phyloP scores from a whole-genome alignment of 176 grass and related monocot genomes.

The Typha latifolia region DNA sequence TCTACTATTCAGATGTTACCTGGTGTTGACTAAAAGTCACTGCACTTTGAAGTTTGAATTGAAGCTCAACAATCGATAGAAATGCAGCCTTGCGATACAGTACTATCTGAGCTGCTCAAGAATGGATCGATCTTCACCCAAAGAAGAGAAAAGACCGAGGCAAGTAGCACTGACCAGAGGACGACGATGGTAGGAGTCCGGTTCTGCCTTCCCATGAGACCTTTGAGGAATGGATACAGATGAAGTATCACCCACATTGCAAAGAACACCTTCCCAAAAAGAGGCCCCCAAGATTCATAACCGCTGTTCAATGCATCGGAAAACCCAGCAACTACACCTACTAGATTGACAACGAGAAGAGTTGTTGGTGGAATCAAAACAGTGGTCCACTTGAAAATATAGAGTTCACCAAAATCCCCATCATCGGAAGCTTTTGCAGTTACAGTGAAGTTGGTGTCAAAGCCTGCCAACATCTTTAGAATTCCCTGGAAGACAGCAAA shows the following conservation, averaged over 20 bases:
- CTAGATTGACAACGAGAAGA: slow-evolving; percentile 81
- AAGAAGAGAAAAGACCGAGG: slow-evolving; percentile 87
- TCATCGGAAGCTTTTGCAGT: slow-evolving; percentile 73
- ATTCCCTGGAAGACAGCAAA: slow-evolving; percentile 97
- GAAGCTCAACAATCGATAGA: slow-evolving; percentile 54
- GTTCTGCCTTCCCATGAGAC: slow-evolving; percentile 95
- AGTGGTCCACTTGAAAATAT: slow-evolving; percentile 96
- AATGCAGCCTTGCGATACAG: slow-evolving; percentile 32
- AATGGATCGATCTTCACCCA: slow-evolving; percentile 98
- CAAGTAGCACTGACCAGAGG: slow-evolving; percentile 84
- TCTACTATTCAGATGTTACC: no score
- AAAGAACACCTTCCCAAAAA: slow-evolving; percentile 99
- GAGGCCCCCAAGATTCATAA: slow-evolving; percentile 87
- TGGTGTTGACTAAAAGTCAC: no score
- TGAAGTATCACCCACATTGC: slow-evolving; percentile 96
- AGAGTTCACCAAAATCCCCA: slow-evolving; percentile 64
- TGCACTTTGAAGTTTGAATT: no score
- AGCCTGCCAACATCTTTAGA: slow-evolving; percentile 78
- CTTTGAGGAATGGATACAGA: slow-evolving; percentile 96
- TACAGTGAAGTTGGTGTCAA: slow-evolving; percentile 97
- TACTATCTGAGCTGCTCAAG: slow-evolving; percentile 31
- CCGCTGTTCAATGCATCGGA: slow-evolving; percentile 89
- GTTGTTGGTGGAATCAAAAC: slow-evolving; percentile 85
- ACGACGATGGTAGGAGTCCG: slow-evolving; percentile 86
- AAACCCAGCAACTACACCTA: slow-evolving; percentile 81